Base-by-base conservation (phyloP, 768 basidiomycete genomes). In the Amanita jacksonii region DNA sequence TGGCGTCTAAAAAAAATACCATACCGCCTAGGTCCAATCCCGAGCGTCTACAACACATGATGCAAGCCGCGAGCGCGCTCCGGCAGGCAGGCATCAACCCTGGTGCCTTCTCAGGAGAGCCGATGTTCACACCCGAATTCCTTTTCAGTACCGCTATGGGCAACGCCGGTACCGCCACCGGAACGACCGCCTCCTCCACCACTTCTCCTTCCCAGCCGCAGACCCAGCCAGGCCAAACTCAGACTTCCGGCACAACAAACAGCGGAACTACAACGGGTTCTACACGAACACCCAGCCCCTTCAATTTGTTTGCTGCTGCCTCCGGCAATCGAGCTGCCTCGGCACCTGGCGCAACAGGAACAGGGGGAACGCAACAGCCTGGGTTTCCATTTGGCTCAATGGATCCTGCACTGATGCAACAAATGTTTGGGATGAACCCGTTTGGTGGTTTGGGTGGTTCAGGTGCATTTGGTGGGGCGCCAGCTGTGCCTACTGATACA, bases 41-140 rank as follows among this genome's bases (percentile, higher is more conserved):
- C 0, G 79, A 90, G 47, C 66, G 68, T 10, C 68, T 94, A 49
- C 80, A 81, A 48, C 67, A 69, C 39, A 84, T 88, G 77, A 65
- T 89, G 47, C 81, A 79, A 48, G 83, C 90, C 81, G 75, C 82
- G 4, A 55, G 67, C 36, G 57, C 68, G 59, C 59, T 85, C 56
- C 65, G 70, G 15, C 63, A 65, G 15, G 59, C 60, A 4, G 73
- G 72, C 9, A 51, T 58, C 10, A 59, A 49, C 2, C 54, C 39
- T 31, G 55, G 58, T 32, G 42, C 33, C 18, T 48, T 45, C 1
- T 47, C 45, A 15, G 54, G 52, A 8, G 55, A 47, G 31, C 41
- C 43, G 16, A 32, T 38, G 16, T 55, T 54, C 45, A 58, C 55
- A 8, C 43, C 61, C 0, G 43, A 57, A 3, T 61, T 83, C 64